Conservation (phyloP, 2,329 filamentous ascomycete genomes). For the Fusarium austroafricanum region DNA sequence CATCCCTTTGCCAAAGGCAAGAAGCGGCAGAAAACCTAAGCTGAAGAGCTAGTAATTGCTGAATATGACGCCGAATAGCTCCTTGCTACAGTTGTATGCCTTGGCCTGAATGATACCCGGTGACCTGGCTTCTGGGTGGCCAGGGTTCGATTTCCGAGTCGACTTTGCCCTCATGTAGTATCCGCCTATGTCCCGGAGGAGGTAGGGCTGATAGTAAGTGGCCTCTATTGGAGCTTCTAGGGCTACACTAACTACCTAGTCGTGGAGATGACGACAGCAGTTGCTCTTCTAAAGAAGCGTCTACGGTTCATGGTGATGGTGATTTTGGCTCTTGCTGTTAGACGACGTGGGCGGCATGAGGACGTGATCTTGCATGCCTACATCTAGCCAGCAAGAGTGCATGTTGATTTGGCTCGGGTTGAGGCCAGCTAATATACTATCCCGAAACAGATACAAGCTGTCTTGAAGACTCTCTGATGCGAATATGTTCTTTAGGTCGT, state of each 20-base stretch:
- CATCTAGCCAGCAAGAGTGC: constrained; percentile 10
- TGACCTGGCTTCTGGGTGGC: background rate
- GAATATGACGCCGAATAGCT: constrained; percentile 8
- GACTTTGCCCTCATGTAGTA: background rate
- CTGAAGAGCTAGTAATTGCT: constrained; percentile 17
- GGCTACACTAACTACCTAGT: background rate
- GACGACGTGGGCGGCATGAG: no score
- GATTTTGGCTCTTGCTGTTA: no score
- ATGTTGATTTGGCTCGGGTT: constrained; percentile 2
- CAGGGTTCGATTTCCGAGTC: background rate
- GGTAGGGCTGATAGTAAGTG: background rate
- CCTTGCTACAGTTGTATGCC: background rate
- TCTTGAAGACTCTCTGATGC: background rate
- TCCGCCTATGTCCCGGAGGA: constrained; percentile 2
- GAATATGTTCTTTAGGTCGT: constrained; percentile 1
- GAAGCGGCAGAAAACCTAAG: constrained; percentile 5
- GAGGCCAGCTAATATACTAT: constrained; percentile 1
- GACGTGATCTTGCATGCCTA: constrained; percentile 4
- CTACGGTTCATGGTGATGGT: background rate
- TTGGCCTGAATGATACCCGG: background rate
- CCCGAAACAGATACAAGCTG: background rate
- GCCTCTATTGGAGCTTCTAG: background rate
- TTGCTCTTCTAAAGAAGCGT: constrained; percentile 11
- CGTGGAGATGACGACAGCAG: background rate
- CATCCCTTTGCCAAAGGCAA: constrained; percentile 17